Conservation (phyloP, 2,329 filamentous ascomycete genomes). For the Rachicladosporium sp. region DNA sequence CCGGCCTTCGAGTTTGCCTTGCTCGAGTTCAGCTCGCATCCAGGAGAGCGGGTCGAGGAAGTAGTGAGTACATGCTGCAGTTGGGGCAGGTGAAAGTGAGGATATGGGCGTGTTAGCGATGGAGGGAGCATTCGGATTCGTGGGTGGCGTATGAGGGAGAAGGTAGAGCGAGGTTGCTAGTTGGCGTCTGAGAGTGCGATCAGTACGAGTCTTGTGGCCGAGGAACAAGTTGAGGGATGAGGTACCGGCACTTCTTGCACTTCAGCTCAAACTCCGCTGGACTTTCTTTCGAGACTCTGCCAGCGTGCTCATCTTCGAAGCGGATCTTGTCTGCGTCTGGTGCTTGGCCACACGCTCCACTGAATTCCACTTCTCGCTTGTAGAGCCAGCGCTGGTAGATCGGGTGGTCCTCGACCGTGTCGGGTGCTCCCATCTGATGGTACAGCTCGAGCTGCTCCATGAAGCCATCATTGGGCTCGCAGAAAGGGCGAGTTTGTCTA, state of each 20-base stretch:
- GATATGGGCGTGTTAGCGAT: too few species aligned
- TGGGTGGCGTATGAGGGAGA: conserved; percentile 40
- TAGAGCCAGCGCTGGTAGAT: conserved; percentile 72
- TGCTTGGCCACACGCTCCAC: conserved; percentile 62
- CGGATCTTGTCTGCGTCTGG: conserved; percentile 64
- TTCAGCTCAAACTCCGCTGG: conserved; percentile 50
- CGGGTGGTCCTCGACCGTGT: conserved; percentile 54
- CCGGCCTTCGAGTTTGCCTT: conserved; percentile 70
- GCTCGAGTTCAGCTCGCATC: conserved; percentile 82
- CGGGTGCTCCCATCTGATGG: conserved; percentile 57
- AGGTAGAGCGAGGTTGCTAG: conserved; percentile 58
- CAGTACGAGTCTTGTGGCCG: neutral
- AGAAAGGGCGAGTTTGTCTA: conserved; percentile 58
- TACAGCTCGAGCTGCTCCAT: conserved; percentile 80
- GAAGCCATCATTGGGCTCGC: conserved; percentile 85
- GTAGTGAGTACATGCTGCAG: conserved; percentile 59
- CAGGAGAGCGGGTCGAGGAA: conserved; percentile 88
- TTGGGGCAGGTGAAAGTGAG: too few species aligned
- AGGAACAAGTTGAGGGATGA: neutral
- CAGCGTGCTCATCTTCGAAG: conserved; percentile 58
- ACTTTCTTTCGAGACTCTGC: conserved; percentile 8
- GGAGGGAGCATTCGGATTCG: too few species aligned
- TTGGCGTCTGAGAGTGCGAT: conserved; percentile 34
- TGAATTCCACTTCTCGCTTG: conserved; percentile 51
- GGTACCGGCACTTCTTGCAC: conserved; percentile 79